Evolutionary conservation across 2,329 filamentous ascomycete species (phyloP), one percentile per base, ranked within the genome.

Genomic region (Penicillium sp.): DNA sequence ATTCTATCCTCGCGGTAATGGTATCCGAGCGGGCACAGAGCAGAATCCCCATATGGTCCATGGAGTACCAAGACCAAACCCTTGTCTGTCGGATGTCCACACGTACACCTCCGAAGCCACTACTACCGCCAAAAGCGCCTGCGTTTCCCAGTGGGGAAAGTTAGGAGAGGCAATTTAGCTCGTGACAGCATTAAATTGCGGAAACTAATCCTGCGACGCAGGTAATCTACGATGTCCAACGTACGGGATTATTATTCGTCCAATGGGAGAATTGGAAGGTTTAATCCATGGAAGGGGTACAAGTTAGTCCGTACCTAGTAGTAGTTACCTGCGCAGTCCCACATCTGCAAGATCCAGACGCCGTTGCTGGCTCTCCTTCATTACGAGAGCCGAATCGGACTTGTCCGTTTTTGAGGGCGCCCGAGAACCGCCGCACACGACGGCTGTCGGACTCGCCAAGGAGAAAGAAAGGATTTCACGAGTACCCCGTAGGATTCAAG

Each of bases 401-500:
- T 22, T n/a, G 29, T 3, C 11, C 11, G 16, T 9, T 37, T 37
- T 18, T 7, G 33, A 30, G 13, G 9, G 14, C 22, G 42, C 30
- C 42, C 42, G 33, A 30, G 4, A 45, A 38, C 12, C 33, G 33
- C 41, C 33, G 41, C 41, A 18, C n/a, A 18, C n/a, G 39, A 41
- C 18, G 2, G 8, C 14, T 35, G 13, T 5, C n/a, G n/a, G n/a
- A n/a, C n/a, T n/a, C 12, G 31, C 31, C 31, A 34, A 35, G 33
- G 7, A 35, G 14, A 9, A 16, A 35, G 14, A 9, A 16, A 35
- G 14, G 33, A 35, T 18, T 35, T 8, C 3, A 33, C 13, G 13
- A n/a, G 14, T 16, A 8, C n/a, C n/a, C n/a, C n/a, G n/a, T n/a
- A n/a, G 14, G 22, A 25, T 25, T 25, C 22, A 8, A 5, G 22